Percentiles rank a stretch among this genome's conserved stretches.
These are phyloP conservation scores for Umbilicus rupestris DNA, from an alignment of 164 flowering plant species.

Conservation along the genomic window DNA sequence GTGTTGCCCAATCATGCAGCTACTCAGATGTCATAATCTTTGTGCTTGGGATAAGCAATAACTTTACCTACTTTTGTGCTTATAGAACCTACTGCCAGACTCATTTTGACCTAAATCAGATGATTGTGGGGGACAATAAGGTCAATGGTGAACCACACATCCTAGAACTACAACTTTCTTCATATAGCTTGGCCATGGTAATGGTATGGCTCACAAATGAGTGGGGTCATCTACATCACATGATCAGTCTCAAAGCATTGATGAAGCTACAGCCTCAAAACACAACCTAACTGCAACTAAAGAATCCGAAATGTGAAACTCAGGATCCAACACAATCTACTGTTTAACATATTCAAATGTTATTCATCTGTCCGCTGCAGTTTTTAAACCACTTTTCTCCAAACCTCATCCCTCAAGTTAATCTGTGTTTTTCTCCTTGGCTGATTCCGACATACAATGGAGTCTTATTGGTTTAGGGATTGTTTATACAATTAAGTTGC, in stretches of 20 bases:
- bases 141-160: background rate
- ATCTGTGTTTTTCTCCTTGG: background rate
- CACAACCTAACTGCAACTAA: background rate
- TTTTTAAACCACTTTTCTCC: background rate
- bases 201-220: background rate
- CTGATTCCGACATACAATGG: background rate
- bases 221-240: background rate
- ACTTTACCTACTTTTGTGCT: background rate
- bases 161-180: background rate
- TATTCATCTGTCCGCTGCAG: background rate
- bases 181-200: background rate
- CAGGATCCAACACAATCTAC: slow-evolving; percentile 7
- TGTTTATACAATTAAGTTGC: background rate
- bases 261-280: background rate
- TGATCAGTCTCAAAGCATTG: too few relatives aligned
- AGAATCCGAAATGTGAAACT: slow-evolving; percentile 1
- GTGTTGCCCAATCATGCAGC: background rate
- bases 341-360: background rate
- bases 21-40: background rate
- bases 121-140: background rate
- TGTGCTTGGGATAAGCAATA: background rate
- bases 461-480: background rate
- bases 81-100: background rate
- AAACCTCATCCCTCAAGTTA: background rate
- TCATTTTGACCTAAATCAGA: background rate